Conservation (phyloP, 2,329 filamentous ascomycete species). For the Talaromyces islandicus region DNA sequence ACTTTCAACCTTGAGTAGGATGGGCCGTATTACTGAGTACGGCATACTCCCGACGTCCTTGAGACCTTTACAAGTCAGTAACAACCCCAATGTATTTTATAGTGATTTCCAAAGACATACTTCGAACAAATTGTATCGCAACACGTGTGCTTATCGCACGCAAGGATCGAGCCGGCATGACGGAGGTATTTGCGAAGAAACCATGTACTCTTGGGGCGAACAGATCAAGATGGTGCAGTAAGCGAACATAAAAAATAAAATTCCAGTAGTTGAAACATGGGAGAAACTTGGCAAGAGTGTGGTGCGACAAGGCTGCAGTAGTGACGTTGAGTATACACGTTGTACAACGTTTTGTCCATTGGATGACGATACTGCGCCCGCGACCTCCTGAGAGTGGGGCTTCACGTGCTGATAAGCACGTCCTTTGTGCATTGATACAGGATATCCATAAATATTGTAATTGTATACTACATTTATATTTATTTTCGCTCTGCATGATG, state of each 20-base stretch:
- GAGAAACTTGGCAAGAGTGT: not conserved
- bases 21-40: constrained; percentile 58
- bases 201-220: not conserved
- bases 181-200: not conserved
- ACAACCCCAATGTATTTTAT: not conserved
- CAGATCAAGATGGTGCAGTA: constrained; percentile 5
- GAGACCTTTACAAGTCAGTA: constrained; percentile 41
- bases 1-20: constrained; percentile 66
- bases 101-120: not conserved
- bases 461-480: not conserved
- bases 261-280: constrained; percentile 5
- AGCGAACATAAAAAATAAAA: not conserved
- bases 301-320: not conserved
- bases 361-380: not conserved
- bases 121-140: constrained; percentile 10
- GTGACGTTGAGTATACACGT: not conserved
- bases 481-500: not conserved
- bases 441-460: too few species aligned
- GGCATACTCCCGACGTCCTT: constrained; percentile 66
- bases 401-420: not conserved
- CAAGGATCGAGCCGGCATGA: constrained; percentile 11
- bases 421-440: not conserved
- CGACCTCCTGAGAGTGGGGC: not conserved
- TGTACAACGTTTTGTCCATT: not conserved
- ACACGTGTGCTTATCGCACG: constrained; percentile 12